Evolutionary conservation across 2,329 filamentous ascomycete species (phyloP).

Genomic region (Arthrobotrys sinensis): DNA sequence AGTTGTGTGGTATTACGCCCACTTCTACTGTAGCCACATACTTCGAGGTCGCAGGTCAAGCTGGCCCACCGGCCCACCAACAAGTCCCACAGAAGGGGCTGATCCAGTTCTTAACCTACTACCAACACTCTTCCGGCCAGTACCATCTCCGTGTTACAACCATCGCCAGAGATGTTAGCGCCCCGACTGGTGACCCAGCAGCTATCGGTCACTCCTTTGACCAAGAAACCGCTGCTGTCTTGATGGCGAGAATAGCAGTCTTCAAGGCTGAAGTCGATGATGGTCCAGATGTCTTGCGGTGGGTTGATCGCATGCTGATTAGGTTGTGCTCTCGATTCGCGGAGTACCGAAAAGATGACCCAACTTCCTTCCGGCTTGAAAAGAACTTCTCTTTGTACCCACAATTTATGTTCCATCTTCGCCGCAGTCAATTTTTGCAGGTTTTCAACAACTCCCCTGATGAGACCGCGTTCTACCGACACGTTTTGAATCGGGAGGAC

Average conservation of each 20-base stretch:
- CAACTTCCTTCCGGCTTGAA: constrained; percentile 94
- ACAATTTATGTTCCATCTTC: constrained; percentile 99
- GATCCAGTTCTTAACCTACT: constrained; percentile 98
- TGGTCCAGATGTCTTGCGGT: constrained; percentile 95
- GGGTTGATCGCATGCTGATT: constrained; percentile 99
- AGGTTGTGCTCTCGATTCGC: constrained; percentile 95
- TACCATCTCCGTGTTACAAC: constrained; percentile 97
- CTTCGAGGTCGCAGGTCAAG: constrained; percentile 88
- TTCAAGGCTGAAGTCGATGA: constrained; percentile 99
- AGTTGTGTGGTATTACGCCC: constrained; percentile 98
- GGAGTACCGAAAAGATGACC: constrained; percentile 97
- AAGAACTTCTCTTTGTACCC: constrained; percentile 99
- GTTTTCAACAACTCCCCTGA: constrained; percentile 99
- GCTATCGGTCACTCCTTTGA: constrained; percentile 97
- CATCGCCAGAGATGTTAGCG: constrained; percentile 84
- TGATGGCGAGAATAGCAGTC: constrained; percentile 99
- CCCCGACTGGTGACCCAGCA: constrained; percentile 83
- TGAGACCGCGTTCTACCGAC: constrained; percentile 98
- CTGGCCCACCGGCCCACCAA: constrained; percentile 77
- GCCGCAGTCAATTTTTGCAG: constrained; percentile 96
- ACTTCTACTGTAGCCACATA: constrained; percentile 95
- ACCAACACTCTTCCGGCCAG: constrained; percentile 95
- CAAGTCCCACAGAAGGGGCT: constrained; percentile 91
- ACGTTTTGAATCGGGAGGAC: constrained; percentile 97
- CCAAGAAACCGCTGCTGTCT: constrained; percentile 94